Base-by-base conservation (phyloP, 345 rosid genomes). In the Heritiera littoralis region DNA sequence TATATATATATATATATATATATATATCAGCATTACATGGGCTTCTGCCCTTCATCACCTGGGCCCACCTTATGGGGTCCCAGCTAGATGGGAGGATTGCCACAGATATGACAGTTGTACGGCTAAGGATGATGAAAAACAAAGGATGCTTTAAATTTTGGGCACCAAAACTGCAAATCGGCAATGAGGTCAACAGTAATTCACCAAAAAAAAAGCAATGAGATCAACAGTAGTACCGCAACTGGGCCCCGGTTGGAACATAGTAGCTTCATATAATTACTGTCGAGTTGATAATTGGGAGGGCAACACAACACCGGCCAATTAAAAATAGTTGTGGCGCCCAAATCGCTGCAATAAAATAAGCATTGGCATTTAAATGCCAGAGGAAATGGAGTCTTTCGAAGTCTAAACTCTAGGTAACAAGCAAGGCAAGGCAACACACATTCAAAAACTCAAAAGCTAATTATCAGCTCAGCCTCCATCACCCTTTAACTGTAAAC, bases 281-380 rank as follows among this genome's bases (percentile, higher is more conserved):
- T 75, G 68, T 32, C 75, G 66, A 51, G 40, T 74, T 61, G 79
- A 78, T 76, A 48, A 15, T 23, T 4, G n/a, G 67, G 52, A 6
- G 81, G 80, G 69, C 58, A 79, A 73, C 32, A 65, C 58, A 79
- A 73, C 32, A 65, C 45, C 79, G 77, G 72, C 76, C 64, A 76
- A 84, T 46, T 45, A 78, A 75, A 82, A 78, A 77, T 11, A 75
- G 70, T 79, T 52, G 77, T 82, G 86, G 87, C 90, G 89, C 88
- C 80, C 82, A 75, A 83, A 76, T 78, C 81, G 75, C 78, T 76
- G 80, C 74, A 68, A 4, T 38, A 49, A 76, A 78, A 77, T 12
- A 49, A 66, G 64, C n/a, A 28, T 18, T 5, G 18, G 56, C 55
- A 74, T 69, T 81, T 79, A 56, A 76, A 74, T 67, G 64, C 65